These are phyloP conservation scores for Podila clonocystis DNA, from an alignment of 192 early-diverging fungal species.

Conservation along the genomic window DNA sequence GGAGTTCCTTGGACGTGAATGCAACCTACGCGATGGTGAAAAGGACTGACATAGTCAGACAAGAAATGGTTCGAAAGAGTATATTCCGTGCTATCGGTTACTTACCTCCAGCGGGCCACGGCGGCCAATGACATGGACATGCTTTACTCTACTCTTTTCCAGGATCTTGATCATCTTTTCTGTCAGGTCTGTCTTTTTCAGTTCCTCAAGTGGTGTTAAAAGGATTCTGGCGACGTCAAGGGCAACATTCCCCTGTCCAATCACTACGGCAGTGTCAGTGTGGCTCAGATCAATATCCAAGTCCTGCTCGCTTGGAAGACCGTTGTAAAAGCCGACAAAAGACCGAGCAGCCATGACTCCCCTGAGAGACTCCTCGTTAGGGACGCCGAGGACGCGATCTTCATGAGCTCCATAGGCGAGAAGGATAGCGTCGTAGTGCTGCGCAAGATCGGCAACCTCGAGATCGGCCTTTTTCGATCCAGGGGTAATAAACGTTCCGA, in stretches of 20 bases:
- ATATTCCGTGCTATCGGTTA: neutral
- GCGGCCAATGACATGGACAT: slow-evolving; percentile 89
- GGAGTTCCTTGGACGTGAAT: slow-evolving; percentile 96
- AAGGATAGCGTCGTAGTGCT: slow-evolving; percentile 79
- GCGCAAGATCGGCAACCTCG: slow-evolving; percentile 60
- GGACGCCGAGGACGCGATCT: slow-evolving; percentile 75
- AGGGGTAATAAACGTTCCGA: slow-evolving; percentile 59
- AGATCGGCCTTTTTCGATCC: slow-evolving; percentile 44
- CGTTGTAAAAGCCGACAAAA: slow-evolving; percentile 98
- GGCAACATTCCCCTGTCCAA: slow-evolving; percentile 97
- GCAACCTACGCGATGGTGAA: slow-evolving; percentile 57
- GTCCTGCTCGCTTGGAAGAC: slow-evolving; percentile 73
- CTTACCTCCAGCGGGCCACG: slow-evolving; percentile 91
- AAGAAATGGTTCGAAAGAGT: neutral
- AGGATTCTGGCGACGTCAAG: slow-evolving; percentile 92
- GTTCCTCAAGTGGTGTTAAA: slow-evolving; percentile 71
- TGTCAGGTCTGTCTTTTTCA: slow-evolving; percentile 89
- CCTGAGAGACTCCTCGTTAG: slow-evolving; percentile 66
- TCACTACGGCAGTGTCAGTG: slow-evolving; percentile 80
- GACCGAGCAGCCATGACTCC: slow-evolving; percentile 81
- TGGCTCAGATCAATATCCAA: slow-evolving; percentile 68
- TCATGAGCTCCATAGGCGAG: slow-evolving; percentile 87
- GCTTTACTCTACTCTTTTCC: slow-evolving; percentile 72
- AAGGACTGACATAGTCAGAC: neutral
- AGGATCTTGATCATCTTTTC: slow-evolving; percentile 74